Evolutionary conservation across 306 rosid species (phyloP).

Genomic region (Rubus idaeus): DNA sequence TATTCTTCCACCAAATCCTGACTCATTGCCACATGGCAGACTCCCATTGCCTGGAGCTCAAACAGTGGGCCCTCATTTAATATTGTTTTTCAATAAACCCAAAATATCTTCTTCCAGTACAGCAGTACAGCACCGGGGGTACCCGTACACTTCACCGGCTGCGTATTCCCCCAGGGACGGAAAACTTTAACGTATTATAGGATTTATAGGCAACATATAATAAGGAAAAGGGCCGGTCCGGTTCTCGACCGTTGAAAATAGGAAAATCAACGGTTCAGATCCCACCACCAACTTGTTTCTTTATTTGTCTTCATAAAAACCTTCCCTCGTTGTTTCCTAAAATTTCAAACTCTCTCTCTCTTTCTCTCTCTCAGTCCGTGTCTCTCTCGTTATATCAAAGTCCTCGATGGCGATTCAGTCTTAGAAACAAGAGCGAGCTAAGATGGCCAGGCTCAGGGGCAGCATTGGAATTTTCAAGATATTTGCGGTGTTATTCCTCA

Average conservation of each 20-base stretch:
- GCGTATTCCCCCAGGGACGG: background rate
- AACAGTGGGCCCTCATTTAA: background rate
- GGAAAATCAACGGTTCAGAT: background rate
- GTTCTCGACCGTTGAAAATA: background rate
- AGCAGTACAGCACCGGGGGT: background rate
- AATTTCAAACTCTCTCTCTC: background rate
- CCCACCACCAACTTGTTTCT: background rate
- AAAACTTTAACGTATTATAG: background rate
- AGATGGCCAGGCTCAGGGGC: slow-evolving; percentile 7
- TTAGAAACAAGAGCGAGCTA: background rate
- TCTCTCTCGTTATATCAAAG: slow-evolving; percentile 3
- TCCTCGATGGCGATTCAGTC: background rate
- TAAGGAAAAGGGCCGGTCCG: background rate
- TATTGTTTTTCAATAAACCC: background rate
- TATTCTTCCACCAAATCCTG: background rate
- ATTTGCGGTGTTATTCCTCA: slow-evolving; percentile 6
- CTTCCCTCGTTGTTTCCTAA: slow-evolving; percentile 20
- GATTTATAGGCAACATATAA: background rate
- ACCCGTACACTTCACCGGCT: background rate
- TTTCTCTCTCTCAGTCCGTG: background rate
- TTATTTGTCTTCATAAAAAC: background rate
- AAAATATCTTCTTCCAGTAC: background rate
- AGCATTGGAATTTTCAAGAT: slow-evolving; percentile 16
- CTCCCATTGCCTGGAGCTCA: background rate
- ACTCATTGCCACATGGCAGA: background rate